phyloP scores from a whole-genome alignment of 768 basidiomycete species.

The Collybia sp. region DNA sequence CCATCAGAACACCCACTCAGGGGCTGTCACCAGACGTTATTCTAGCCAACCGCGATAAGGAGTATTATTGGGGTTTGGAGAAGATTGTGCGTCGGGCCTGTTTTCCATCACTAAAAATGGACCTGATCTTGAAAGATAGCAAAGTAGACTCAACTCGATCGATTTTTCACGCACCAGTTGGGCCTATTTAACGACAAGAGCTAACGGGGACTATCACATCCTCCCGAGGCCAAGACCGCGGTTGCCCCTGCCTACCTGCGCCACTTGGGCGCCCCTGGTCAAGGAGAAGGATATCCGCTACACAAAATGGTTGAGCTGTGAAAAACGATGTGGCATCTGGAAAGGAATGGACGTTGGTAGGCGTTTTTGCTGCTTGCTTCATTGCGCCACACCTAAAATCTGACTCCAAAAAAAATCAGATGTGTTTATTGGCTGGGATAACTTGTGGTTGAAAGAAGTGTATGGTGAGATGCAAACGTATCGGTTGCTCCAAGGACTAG shows the following conservation, averaged over 20 bases:
- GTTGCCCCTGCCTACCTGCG: slow-evolving; percentile 18
- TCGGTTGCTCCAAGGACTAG: slow-evolving; percentile 21
- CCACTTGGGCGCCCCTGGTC: slow-evolving; percentile 30
- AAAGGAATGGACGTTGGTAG: slow-evolving; percentile 31
- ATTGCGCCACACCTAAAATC: not conserved
- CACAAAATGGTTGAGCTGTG: slow-evolving; percentile 22
- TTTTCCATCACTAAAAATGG: not conserved
- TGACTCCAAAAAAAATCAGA: slow-evolving; percentile 16
- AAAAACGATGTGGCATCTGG: slow-evolving; percentile 31
- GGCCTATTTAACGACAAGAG: slow-evolving; percentile 23
- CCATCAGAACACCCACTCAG: slow-evolving; percentile 3
- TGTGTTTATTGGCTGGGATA: slow-evolving; percentile 25
- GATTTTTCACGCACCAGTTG: slow-evolving; percentile 31
- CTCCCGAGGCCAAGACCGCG: slow-evolving; percentile 19
- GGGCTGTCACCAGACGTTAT: not conserved
- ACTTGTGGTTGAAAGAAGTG: slow-evolving; percentile 15
- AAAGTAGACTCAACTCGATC: slow-evolving; percentile 21
- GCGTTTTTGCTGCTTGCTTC: slow-evolving; percentile 1
- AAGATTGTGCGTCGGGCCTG: slow-evolving; percentile 12
- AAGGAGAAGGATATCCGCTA: slow-evolving; percentile 30
- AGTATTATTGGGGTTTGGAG: slow-evolving; percentile 10
- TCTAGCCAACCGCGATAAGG: not conserved
- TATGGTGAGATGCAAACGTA: slow-evolving; percentile 26
- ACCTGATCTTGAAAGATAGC: slow-evolving; percentile 12
- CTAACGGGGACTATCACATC: slow-evolving; percentile 24